Percentiles rank a stretch among this genome's conserved stretches.
phyloP scores from a whole-genome alignment of 768 basidiomycete species.

The Panellus pusillus region DNA sequence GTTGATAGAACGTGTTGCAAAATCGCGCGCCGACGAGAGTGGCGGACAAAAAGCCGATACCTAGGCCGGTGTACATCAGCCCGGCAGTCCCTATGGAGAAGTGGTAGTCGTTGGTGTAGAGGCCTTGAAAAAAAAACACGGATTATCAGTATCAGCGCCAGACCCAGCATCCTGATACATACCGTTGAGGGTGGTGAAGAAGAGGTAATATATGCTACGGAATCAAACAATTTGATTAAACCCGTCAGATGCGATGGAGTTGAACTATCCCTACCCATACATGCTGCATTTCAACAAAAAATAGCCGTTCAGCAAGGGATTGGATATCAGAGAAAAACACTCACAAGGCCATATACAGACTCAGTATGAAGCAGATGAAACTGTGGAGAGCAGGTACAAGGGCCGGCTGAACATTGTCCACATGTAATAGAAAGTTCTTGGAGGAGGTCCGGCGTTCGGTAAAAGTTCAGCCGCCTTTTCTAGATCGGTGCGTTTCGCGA shows the following conservation, averaged over 20 bases:
- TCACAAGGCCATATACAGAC: conserved; percentile 71
- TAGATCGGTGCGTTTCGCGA: conserved; percentile 37
- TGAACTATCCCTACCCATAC: conserved; percentile 44
- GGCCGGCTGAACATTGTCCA: conserved; percentile 65
- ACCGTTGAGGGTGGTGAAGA: conserved; percentile 71
- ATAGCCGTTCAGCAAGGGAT: not conserved
- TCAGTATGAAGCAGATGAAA: conserved; percentile 70
- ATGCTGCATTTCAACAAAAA: conserved; percentile 35
- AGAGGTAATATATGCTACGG: conserved; percentile 66
- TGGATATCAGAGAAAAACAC: conserved; percentile 26
- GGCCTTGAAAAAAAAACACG: conserved; percentile 26
- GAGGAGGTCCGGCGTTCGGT: not conserved
- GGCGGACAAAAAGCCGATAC: conserved; percentile 53
- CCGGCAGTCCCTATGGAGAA: conserved; percentile 55
- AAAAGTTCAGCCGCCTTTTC: conserved; percentile 39
- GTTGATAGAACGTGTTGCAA: conserved; percentile 47
- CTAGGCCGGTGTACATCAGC: conserved; percentile 53
- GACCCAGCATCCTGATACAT: not conserved
- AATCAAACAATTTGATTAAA: not conserved
- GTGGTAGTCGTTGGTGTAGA: conserved; percentile 51
- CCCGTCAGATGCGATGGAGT: too few relatives aligned
- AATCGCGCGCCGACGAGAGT: conserved; percentile 50
- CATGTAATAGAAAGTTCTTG: conserved; percentile 40
- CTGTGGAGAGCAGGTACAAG: conserved; percentile 57
- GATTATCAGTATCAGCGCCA: not conserved